Evolutionary conservation across 495 filamentous ascomycete species (phyloP), one percentile per base, ranked within the genome.

Genomic region (Xylaria nigripes): DNA sequence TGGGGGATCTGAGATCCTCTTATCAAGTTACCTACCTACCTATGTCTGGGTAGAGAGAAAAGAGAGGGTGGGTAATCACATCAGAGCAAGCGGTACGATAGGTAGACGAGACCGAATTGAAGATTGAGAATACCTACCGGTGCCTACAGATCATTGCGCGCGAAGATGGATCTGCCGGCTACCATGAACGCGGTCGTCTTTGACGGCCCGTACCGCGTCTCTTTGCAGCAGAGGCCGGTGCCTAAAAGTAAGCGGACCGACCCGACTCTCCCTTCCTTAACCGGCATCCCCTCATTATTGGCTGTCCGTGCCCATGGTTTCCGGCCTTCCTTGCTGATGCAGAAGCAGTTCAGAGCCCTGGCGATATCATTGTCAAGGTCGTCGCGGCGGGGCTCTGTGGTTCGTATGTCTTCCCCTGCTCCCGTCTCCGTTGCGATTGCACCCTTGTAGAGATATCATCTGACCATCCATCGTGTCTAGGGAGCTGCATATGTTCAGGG

Each of bases 401-500:
- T 60, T 90, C 87, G 90, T 91, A 71, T 66, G 81, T 76, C 25
- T 29, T 22, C 9, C 24, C 1, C 40, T 47, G 15, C 40, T 23
- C 6, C 23, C 22, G 34, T 48, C 52, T 25, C 34, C 30, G n/a
- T 47, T n/a, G 40, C 41, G 38, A 45, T 50, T 19, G 30, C 50
- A 23, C 19, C 30, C 50, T 47, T 43, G 46, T 53, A 19, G 48
- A 21, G 21, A 32, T 45, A 18, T 56, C 50, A 43, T 22, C 25
- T 47, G 22, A 54, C 46, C 19, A 24, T 47, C 10, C 5, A 12
- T 36, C 2, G 6, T 18, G 29, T 50, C 58, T 45, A 95, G 89
- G 63, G 93, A 96, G 60, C 76, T 98, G 43, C 93, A 98, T 70
- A 82, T 86, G 25, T 98, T 86, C 72, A 84, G 93, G 29, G 92